Evolutionary conservation across 208 protist species (phyloP).

Genomic region (Wallacemonas sp.): DNA sequence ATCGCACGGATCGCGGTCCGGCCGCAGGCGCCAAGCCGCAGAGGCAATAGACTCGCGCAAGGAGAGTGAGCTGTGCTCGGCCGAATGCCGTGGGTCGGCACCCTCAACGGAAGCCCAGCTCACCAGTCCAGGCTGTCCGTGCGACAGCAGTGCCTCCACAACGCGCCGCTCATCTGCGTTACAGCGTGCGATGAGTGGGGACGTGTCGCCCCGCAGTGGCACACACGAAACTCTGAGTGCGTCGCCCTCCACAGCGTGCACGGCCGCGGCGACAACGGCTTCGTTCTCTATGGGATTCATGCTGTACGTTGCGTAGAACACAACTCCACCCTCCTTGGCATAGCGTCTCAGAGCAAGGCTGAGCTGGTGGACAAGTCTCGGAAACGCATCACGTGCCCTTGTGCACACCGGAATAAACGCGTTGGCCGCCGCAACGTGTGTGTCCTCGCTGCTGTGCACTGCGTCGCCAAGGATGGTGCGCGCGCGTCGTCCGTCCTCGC

Average conservation of each 20-base stretch:
- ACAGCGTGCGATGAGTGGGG: not conserved
- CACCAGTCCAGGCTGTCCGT: slow-evolving; percentile 30
- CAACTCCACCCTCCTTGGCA: slow-evolving; percentile 34
- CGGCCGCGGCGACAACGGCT: slow-evolving; percentile 84
- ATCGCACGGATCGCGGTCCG: slow-evolving; percentile 31
- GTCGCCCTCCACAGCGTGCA: slow-evolving; percentile 19
- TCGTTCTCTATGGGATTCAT: slow-evolving; percentile 95
- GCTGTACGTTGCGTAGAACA: slow-evolving; percentile 93
- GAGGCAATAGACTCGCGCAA: slow-evolving; percentile 36
- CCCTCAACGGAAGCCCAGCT: slow-evolving; percentile 63
- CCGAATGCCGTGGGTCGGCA: slow-evolving; percentile 34
- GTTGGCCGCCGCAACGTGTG: slow-evolving; percentile 23
- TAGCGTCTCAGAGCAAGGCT: slow-evolving; percentile 27
- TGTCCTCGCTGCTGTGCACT: not conserved
- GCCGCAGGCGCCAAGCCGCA: slow-evolving; percentile 41
- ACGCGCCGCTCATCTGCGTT: not conserved
- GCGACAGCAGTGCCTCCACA: slow-evolving; percentile 11
- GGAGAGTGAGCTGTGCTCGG: slow-evolving; percentile 14
- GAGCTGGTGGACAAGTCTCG: slow-evolving; percentile 34
- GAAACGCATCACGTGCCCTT: slow-evolving; percentile 36
- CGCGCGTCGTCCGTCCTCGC: slow-evolving; percentile 59
- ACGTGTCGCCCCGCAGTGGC: slow-evolving; percentile 9
- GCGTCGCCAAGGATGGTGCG: slow-evolving; percentile 15
- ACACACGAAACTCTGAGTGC: slow-evolving; percentile 22
- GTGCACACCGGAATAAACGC: slow-evolving; percentile 47